Evolutionary conservation across 768 basidiomycete genomes (phyloP).

Genomic region (Boletellus emodensis): DNA sequence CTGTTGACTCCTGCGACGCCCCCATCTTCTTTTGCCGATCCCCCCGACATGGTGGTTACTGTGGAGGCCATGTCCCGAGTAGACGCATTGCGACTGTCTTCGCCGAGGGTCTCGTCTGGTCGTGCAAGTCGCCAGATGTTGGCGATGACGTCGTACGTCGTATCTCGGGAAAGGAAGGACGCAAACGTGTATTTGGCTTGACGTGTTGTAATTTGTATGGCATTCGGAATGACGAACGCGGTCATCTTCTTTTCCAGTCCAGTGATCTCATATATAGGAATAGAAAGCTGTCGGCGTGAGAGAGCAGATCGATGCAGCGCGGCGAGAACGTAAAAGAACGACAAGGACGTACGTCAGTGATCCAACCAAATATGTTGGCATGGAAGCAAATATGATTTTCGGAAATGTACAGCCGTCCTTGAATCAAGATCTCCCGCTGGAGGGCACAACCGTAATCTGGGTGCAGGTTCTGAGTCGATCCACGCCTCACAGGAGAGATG

Average conservation of each 20-base stretch:
- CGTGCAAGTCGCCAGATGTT: conserved; percentile 94
- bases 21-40: not conserved
- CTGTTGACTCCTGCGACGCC: conserved; percentile 35
- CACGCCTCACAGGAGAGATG: not conserved
- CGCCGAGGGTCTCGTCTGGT: conserved; percentile 50
- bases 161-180: conserved; percentile 94
- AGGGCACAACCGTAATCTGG: conserved; percentile 96
- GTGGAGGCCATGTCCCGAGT: conserved; percentile 17
- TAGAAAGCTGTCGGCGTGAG: conserved; percentile 55
- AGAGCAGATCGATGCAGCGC: conserved; percentile 6
- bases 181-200: conserved; percentile 90
- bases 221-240: conserved; percentile 95
- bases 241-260: conserved; percentile 96
- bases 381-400: conserved; percentile 99
- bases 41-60: conserved; percentile 18
- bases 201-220: conserved; percentile 83
- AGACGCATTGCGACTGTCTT: conserved; percentile 15
- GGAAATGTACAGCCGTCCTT: conserved; percentile 94
- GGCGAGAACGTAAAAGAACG: not conserved
- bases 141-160: conserved; percentile 91
- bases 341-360: conserved; percentile 74
- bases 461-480: not conserved
- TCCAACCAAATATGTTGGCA: conserved; percentile 99
- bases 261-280: conserved; percentile 84
- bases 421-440: conserved; percentile 93